Base-by-base conservation (phyloP, 1,139 yeast genomes). In the Yamadazyma sp. region DNA sequence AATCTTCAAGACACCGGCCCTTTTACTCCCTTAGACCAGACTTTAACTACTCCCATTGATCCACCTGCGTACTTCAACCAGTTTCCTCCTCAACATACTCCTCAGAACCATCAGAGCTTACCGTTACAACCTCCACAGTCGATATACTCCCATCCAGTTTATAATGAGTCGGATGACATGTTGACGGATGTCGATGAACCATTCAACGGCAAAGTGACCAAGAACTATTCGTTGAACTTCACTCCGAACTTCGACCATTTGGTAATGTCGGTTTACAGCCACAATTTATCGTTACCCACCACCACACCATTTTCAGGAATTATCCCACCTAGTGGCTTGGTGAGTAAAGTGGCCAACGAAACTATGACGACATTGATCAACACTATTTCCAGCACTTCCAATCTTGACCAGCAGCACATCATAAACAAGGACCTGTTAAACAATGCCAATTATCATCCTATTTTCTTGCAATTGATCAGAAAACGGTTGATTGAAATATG, bases 21-120 rank as follows among this genome's bases (percentile, higher is more conserved):
- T n/a, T 67, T 53, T 47, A 71, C 77, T 1, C 77, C 77, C 11
- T 54, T 69, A 36, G 76, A 70, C 34, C 76, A 70, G 46, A 71
- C 76, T 1, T 50, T 68, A 37, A 57, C 52, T 33, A 71, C 77
- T 4, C 77, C 77, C 1, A 43, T 64, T 25, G 73, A 67, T 37
- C 59, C 61, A 7, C 67, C 59, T 14, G 37, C 34, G 34, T 47
- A 38, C 39, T 44, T 45, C 42, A 40, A 22, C 17, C 33, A 28
- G 20, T 28, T 38, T 26, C 41, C 13, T 22, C 32, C 35, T 20
- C 41, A 23, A 18, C 46, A 35, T 29, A 36, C 28, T 23, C 40
- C 29, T 13, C 36, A 22, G 24, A 21, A 23, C 22, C 32, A 22
- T n/a, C 27, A 24, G 23, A 11, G 14, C 15, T 21, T 29, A 8